Conservation (phyloP, 495 filamentous ascomycete species). For the Staphylotrichum longicolle region DNA sequence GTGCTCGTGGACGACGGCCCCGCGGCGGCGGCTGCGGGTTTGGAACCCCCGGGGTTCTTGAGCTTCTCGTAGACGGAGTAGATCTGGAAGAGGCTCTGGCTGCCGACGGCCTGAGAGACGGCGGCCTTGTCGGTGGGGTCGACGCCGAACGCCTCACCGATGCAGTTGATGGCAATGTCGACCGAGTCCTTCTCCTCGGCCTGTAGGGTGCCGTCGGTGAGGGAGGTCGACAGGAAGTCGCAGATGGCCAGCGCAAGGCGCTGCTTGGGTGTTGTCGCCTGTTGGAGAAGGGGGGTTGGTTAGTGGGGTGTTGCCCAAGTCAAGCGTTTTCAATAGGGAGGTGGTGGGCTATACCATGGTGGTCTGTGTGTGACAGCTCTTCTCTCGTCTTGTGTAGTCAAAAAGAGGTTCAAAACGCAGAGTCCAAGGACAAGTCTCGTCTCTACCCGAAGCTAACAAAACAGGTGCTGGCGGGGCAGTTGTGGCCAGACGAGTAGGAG, state of each 20-base stretch:
- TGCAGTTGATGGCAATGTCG: conserved; percentile 89
- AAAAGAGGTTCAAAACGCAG: background rate
- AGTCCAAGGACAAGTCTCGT: background rate
- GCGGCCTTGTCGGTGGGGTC: conserved; percentile 75
- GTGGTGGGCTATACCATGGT: conserved; percentile 12
- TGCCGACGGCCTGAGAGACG: conserved; percentile 71
- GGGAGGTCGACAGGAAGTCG: conserved; percentile 83
- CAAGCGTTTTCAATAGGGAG: background rate
- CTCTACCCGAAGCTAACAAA: background rate
- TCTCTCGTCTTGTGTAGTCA: too few species aligned
- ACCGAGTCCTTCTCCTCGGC: conserved; percentile 86
- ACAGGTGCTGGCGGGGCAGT: background rate
- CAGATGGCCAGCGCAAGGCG: conserved; percentile 94
- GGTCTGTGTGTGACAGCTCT: background rate
- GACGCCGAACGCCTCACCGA: conserved; percentile 90
- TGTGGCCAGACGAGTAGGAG: conserved; percentile 2
- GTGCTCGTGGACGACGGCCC: conserved; percentile 11
- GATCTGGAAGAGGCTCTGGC: conserved; percentile 82
- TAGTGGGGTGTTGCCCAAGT: background rate
- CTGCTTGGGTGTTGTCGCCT: conserved; percentile 74
- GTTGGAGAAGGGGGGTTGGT: conserved; percentile 2
- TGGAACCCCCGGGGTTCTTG: conserved; percentile 46
- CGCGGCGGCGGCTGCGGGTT: conserved; percentile 29
- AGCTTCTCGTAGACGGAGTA: conserved; percentile 96
- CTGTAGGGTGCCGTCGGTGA: conserved; percentile 83